Percentiles rank a stretch among this genome's conserved stretches.
phyloP scores from a whole-genome alignment of 768 basidiomycete species.

The Hortiboletus flavorubellus region DNA sequence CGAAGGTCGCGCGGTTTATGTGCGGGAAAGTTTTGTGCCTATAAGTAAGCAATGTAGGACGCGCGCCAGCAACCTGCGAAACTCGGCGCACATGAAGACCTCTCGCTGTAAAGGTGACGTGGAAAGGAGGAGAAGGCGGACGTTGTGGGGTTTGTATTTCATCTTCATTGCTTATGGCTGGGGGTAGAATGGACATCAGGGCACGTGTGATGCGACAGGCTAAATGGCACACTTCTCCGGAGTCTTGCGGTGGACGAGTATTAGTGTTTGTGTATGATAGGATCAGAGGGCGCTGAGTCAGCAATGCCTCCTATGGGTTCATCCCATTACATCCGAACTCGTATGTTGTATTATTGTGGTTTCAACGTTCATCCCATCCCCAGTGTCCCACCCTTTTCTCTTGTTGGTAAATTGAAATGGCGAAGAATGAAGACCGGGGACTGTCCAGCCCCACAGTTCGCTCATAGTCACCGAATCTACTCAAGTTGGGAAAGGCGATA shows the following conservation, averaged over 20 bases:
- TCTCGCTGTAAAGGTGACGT: conserved; percentile 66
- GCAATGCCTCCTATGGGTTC: no score
- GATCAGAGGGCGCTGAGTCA: conserved; percentile 6
- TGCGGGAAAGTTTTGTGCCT: conserved; percentile 78
- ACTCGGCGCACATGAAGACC: conserved; percentile 61
- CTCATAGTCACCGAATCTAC: no score
- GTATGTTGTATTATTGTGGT: no score
- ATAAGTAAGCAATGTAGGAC: conserved; percentile 17
- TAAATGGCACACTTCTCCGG: no score
- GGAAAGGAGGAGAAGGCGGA: conserved; percentile 68
- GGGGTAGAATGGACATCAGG: conserved; percentile 25
- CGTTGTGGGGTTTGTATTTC: conserved; percentile 54
- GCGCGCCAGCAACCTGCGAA: conserved; percentile 5
- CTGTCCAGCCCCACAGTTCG: no score
- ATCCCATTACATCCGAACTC: no score
- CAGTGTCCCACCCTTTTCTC: no score
- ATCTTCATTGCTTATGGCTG: conserved; percentile 44
- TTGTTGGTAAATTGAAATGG: no score
- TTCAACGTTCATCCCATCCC: no score
- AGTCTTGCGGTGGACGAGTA: background rate
- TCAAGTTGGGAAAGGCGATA: no score
- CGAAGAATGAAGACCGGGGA: no score
- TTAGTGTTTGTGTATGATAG: conserved; percentile 26
- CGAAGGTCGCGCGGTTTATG: conserved; percentile 76
- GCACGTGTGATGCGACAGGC: background rate